Base-by-base conservation (phyloP, 2,329 filamentous ascomycete genomes). In the Botrytis sinoallii region DNA sequence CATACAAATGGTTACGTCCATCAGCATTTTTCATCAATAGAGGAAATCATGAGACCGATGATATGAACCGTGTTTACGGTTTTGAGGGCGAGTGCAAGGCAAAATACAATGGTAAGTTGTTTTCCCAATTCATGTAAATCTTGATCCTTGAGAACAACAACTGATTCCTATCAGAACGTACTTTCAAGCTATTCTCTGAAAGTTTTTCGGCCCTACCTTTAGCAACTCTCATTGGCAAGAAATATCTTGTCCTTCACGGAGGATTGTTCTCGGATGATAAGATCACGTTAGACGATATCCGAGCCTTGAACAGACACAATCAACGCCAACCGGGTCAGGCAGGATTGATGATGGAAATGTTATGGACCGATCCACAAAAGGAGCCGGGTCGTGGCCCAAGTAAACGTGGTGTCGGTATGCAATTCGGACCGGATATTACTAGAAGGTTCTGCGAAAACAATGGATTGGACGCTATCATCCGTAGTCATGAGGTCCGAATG, bases 261-360 rank as follows among this genome's bases (percentile, higher is more conserved):
- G 96, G 96, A 77, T 88, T 98, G 65, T 98, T 98, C 87, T 98
- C 95, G 1, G 93, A 98, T 81, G 96, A 99, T 84, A 96, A 93
- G 78, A 88, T 95, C 76, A 95, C 93, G 0, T 85, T 99, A 70
- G 93, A 98, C 78, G 95, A 99, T 81, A 97, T 99, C 78, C 90
- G 96, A 77, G 97, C 97, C 84, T 86, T 98, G 74, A 91, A 98
- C 84, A 88, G 95, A 77, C 95, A 98, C 84, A 90, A 89, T 82
- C 96, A 98, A 84, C 89, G 93, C 75, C 95, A 98, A 80, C 95
- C 96, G 4, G 96, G 96, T 46, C 96, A 99, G 83, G 85, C 92
- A 67, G 96, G 96, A 22, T 85, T 99, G 79, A 99, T 99, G 96
- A 99, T 99, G 96, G 96, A 99, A 84, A 99, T 99, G 96, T 88